A percentile compares a stretch with the other conserved stretches of the same genome.
These are phyloP conservation scores for Begonia fuchsioides DNA, from an alignment of 306 rosid species.

Conservation along the genomic window DNA sequence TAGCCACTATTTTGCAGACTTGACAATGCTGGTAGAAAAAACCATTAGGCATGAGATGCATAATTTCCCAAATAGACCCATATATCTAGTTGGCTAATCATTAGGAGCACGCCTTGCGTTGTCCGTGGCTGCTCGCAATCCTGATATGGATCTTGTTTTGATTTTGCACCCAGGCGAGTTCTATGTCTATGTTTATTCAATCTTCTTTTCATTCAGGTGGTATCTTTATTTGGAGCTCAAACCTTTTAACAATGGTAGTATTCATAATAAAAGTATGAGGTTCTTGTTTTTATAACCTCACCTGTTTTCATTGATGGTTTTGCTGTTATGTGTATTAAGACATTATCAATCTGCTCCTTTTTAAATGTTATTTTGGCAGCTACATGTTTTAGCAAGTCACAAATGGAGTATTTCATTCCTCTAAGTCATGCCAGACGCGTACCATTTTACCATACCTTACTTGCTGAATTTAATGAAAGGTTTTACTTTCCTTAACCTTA, in stretches of 20 bases:
- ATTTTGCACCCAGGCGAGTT: conserved; percentile 68
- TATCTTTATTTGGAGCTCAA: too few species aligned
- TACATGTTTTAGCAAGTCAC: conserved; percentile 63
- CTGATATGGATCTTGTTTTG: conserved; percentile 65
- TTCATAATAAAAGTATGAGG: too few species aligned
- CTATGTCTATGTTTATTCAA: not conserved
- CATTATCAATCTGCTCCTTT: conserved; percentile 3
- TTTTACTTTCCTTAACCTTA: conserved; percentile 19
- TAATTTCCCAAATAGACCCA: conserved; percentile 51
- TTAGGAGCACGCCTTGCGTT: conserved; percentile 83
- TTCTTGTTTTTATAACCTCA: too few species aligned
- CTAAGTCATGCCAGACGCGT: conserved; percentile 36
- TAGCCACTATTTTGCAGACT: conserved; percentile 22
- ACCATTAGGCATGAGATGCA: conserved; percentile 38
- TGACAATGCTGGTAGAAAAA: conserved; percentile 58
- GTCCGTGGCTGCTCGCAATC: conserved; percentile 68
- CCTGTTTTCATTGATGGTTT: too few species aligned
- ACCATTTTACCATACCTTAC: conserved; percentile 34
- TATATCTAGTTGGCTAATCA: conserved; percentile 79
- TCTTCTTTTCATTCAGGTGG: not conserved
- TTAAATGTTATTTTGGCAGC: conserved; percentile 28
- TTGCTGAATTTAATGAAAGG: conserved; percentile 45
- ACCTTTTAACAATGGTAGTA: too few species aligned
- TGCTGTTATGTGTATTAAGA: too few species aligned
- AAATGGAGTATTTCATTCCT: conserved; percentile 32